These are phyloP conservation scores for Fusarium sp. DNA, from an alignment of 2,329 filamentous ascomycete genomes.

Conservation along the genomic window DNA sequence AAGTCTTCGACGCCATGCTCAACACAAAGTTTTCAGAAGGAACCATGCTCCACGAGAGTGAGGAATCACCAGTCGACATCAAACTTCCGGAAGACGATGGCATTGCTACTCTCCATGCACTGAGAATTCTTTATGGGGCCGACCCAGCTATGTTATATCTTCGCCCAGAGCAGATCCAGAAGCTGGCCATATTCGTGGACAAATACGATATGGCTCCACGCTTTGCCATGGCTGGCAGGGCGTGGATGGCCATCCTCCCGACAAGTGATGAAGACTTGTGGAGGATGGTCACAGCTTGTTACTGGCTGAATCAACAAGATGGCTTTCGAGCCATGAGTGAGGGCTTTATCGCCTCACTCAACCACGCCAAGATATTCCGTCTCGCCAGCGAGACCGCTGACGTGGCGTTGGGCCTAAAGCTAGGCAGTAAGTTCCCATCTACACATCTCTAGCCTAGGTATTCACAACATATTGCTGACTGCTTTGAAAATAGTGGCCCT, in stretches of 20 bases:
- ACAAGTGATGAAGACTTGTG: not conserved
- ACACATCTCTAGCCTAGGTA: rapidly evolving
- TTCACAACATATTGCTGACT: not conserved
- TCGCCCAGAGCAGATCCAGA: not conserved
- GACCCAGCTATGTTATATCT: not conserved
- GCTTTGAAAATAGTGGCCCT: not conserved
- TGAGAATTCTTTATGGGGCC: not conserved
- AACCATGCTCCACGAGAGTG: rapidly evolving
- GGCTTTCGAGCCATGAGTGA: not conserved
- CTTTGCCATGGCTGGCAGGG: not conserved
- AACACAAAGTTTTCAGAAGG: not conserved
- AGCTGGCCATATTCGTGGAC: not conserved
- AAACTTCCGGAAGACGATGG: not conserved
- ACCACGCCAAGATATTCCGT: not conserved
- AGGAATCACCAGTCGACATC: not conserved
- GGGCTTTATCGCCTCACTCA: not conserved
- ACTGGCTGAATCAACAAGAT: not conserved
- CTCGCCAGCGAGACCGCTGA: not conserved
- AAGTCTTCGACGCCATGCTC: not conserved
- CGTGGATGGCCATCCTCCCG: not conserved
- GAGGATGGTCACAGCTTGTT: not conserved
- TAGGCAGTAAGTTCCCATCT: not conserved
- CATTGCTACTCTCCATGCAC: rapidly evolving
- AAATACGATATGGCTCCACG: not conserved
- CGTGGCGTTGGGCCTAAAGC: not conserved